Base-by-base conservation (phyloP, 2,329 filamentous ascomycete genomes). In the Pseudocercospora fijiensis region DNA sequence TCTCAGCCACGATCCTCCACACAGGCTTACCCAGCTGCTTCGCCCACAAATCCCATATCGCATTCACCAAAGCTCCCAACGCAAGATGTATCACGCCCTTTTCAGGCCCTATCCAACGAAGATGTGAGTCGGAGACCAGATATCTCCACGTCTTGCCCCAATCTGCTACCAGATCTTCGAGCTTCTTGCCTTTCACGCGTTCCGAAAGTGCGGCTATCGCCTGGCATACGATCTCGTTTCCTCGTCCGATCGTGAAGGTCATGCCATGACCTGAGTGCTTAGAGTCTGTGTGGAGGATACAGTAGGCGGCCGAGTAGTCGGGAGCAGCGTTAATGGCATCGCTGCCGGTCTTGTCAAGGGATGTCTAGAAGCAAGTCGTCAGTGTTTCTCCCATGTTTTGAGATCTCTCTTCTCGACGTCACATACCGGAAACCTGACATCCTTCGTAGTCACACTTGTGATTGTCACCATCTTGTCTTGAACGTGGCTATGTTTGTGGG, bases 291-390 rank as follows among this genome's bases (percentile, higher is more conserved):
- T 91, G 82, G 56, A 97, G 81, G 72, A 96, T 94, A 77, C 92
- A 96, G 82, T 96, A 97, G n/a, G 93, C 92, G 11, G 92, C 85
- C 1, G 92, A 96, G 80, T 96, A 96, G 79, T 96, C 92, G 66
- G 92, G 90, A 2, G 92, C 92, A 2, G 91, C 90, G 75, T 97
- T 96, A 93, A 96, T 97, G 74, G 92, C 93, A 85, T 97, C 93
- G 8, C 91, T 96, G 73, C 92, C 92, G n/a, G 92, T 96, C 81
- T 94, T 95, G 80, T 96, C 92, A 65, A 97, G 87, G 45, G 92
- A 96, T n/a, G 92, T 97, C 65, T 71, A n/a, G n/a, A n/a, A n/a
- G 28, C 3, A 8, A 27, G 13, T 24, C 26, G 24, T 57, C 18
- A 41, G 56, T 57, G 27, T 41, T 26, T 55, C 43, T n/a, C 18